Evolutionary conservation across 176 grass and related monocot species (phyloP).

Genomic region (Carex pumila): DNA sequence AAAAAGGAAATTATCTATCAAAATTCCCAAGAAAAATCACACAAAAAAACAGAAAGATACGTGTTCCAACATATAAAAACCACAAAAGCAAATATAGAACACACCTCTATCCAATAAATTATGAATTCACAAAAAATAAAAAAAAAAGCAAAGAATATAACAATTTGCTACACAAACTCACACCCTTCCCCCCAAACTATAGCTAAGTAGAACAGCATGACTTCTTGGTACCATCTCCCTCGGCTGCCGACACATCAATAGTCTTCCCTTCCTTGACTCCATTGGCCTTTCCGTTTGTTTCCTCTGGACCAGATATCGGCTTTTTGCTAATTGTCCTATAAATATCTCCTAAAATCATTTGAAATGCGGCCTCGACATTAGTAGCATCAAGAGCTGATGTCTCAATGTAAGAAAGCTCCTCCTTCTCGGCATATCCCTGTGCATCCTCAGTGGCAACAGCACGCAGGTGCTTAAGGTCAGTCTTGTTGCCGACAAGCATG

Average conservation of each 20-base stretch:
- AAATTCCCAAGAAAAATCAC: slow-evolving; percentile 9
- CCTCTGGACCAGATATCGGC: slow-evolving; percentile 32
- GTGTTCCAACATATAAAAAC: slow-evolving; percentile 11
- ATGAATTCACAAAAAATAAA: background rate
- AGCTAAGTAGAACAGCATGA: slow-evolving; percentile 73
- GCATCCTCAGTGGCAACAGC: slow-evolving; percentile 49
- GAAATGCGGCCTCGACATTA: slow-evolving; percentile 83
- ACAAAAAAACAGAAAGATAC: background rate
- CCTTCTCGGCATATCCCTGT: slow-evolving; percentile 44
- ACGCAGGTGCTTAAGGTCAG: slow-evolving; percentile 61
- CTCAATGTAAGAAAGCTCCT: slow-evolving; percentile 77
- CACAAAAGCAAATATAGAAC: background rate
- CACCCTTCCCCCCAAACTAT: background rate
- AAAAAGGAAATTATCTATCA: slow-evolving; percentile 16
- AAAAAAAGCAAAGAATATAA: slow-evolving; percentile 11
- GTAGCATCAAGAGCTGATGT: slow-evolving; percentile 69
- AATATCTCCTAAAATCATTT: slow-evolving; percentile 72
- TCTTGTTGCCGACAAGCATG: slow-evolving; percentile 94
- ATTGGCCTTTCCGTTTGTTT: slow-evolving; percentile 13
- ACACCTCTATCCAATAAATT: slow-evolving; percentile 15
- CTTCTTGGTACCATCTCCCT: slow-evolving; percentile 39
- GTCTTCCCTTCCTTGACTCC: slow-evolving; percentile 72
- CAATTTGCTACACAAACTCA: slow-evolving; percentile 4
- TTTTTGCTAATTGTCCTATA: slow-evolving; percentile 80
- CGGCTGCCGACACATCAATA: slow-evolving; percentile 42